Evolutionary conservation across 2,329 filamentous ascomycete species (phyloP), one percentile per base, ranked within the genome.

Genomic region (Echinosphaeria canescens): DNA sequence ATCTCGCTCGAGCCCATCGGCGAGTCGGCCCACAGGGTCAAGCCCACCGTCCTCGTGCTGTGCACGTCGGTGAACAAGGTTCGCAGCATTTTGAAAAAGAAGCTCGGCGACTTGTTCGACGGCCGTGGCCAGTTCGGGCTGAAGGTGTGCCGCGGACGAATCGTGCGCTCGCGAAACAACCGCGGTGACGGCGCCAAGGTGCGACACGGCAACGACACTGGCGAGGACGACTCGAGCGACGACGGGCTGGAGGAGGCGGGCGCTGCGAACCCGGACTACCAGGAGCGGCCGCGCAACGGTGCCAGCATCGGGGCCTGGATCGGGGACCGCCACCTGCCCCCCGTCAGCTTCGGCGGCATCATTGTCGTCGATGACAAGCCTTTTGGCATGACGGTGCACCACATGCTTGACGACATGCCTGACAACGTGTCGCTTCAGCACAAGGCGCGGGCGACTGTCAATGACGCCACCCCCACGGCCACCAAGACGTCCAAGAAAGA

Each of bases 371-470:
- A 95, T 41, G 70, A 76, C 29, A 71, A 75, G 44, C 68, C 79
- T 0, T 88, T 82, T 40, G 85, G 85, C 10, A 88, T 95, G 79
- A 93, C 81, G 13, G 85, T 95, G 0, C 85, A 95, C 41, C 85
- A 95, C 46, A 85, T 95, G 70, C 65, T 95, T 3, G 85, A 93
- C 54, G 64, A 71, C 30, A 13, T 26, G 19, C 30, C 34, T 13
- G n/a, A n/a, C n/a, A n/a, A n/a, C n/a, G n/a, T n/a, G n/a, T n/a
- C n/a, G n/a, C n/a, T n/a, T n/a, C 17, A 19, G 17, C 17, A 19
- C 17, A 10, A 6, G 10, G 6, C 7, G 17, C n/a, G n/a, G n/a
- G n/a, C n/a, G n/a, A n/a, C n/a, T n/a, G n/a, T n/a, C n/a, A n/a
- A n/a, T n/a, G n/a, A n/a, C n/a, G n/a, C n/a, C n/a, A n/a, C n/a